These are phyloP conservation scores for Alternaria panax DNA, from an alignment of 2,329 filamentous ascomycete genomes.

Conservation along the genomic window DNA sequence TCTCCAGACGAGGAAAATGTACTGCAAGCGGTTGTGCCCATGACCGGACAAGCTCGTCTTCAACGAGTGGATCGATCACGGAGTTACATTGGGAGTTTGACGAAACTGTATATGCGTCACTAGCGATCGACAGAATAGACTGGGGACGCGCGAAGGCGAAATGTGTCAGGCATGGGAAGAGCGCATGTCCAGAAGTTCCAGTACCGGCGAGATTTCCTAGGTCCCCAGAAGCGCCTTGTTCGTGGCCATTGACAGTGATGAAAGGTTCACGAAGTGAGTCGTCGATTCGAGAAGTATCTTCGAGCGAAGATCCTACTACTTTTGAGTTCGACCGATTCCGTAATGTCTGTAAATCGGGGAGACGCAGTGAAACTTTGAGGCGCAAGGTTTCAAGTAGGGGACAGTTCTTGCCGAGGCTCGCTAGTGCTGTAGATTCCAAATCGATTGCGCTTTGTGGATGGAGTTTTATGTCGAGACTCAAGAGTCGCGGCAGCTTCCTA, in stretches of 20 bases:
- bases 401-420: slow-evolving; percentile 39
- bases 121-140: slow-evolving; percentile 30
- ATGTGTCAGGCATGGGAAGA: slow-evolving; percentile 37
- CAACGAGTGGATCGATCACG: slow-evolving; percentile 27
- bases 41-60: slow-evolving; percentile 36
- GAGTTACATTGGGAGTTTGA: slow-evolving; percentile 17
- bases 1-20: slow-evolving; percentile 41
- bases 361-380: slow-evolving; percentile 34
- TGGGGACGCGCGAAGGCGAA: slow-evolving; percentile 41
- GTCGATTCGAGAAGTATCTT: background rate
- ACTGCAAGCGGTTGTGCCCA: slow-evolving; percentile 38
- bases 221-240: background rate
- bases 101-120: slow-evolving; percentile 25
- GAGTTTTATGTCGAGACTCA: slow-evolving; percentile 36
- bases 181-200: slow-evolving; percentile 8
- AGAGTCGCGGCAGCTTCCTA: slow-evolving; percentile 28
- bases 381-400: slow-evolving; percentile 35
- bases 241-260: slow-evolving; percentile 8
- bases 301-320: background rate
- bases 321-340: background rate
- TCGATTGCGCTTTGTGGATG: slow-evolving; percentile 34
- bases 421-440: slow-evolving; percentile 35
- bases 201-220: background rate
- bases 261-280: background rate
- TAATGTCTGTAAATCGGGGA: slow-evolving; percentile 21